Base-by-base conservation (phyloP, 2,329 filamentous ascomycete species). In the Fusarium proliferatum region DNA sequence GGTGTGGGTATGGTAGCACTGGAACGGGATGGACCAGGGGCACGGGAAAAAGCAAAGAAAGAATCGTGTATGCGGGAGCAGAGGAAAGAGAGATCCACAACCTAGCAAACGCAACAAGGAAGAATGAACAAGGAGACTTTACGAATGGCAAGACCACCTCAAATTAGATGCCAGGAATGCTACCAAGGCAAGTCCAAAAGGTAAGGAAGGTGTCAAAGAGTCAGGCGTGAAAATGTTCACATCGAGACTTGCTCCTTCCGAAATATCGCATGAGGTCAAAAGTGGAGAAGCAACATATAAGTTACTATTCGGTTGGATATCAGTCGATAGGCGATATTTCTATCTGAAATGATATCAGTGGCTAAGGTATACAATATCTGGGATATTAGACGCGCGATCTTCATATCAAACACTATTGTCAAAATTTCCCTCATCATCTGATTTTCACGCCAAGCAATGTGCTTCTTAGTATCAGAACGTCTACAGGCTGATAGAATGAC, bases 1-100 rank as follows among this genome's bases (percentile, higher is more conserved):
- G 43, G 71, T 67, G 72, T 76, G 75, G 69, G 65, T 73, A 58
- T 68, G 61, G 73, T 74, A 64, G 52, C 58, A 74, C 69, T 61
- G 49, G 51, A 43, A 57, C 69, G 61, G 70, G 67, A 73, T 66
- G 43, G 68, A 67, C 69, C 66, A 72, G 71, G 75, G 66, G 67
- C 46, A 73, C 64, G 56, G 60, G 30, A 67, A 76, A 76, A 76
- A 76, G 74, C 70, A 76, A 76, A 55, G 30, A 76, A 56, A 64
- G 36, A 72, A 63, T 76, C 75, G 74, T 77, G 74, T 77, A 77
- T 77, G 75, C 69, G 48, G 68, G 64, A 51, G 42, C 23, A 53
- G 66, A 70, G 67, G 60, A 61, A 74, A 70, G 64, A 67, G 60
- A 70, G 57, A 67, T 65, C 73, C 64, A 69, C 53, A 39, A 36